Evolutionary conservation across 306 rosid genomes (phyloP).

Genomic region (Pyrus pyrifolia): DNA sequence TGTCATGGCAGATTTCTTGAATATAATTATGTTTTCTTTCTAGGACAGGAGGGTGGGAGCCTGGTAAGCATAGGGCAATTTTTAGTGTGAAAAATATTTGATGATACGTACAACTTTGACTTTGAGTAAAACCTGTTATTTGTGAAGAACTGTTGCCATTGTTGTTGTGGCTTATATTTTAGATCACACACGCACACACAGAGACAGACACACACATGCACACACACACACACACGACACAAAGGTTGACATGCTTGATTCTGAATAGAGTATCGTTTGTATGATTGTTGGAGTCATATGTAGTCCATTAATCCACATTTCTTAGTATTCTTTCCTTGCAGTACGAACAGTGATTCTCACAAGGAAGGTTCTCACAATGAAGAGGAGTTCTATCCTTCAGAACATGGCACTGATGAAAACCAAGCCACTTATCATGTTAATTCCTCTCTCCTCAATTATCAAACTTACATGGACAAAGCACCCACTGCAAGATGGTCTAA

Average conservation of each 20-base stretch:
- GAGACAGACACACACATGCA: background rate
- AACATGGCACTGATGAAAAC: constrained; percentile 48
- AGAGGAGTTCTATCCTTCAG: constrained; percentile 40
- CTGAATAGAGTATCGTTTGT: background rate
- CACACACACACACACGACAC: background rate
- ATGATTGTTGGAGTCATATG: background rate
- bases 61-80: background rate
- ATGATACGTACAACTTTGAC: background rate
- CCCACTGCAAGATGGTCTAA: constrained; percentile 71
- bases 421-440: constrained; percentile 27
- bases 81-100: background rate
- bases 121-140: background rate
- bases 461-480: constrained; percentile 65
- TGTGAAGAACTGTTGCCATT: background rate
- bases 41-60: background rate
- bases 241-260: background rate
- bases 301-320: background rate
- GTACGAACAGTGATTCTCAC: constrained; percentile 28
- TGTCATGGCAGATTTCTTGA: background rate
- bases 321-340: constrained; percentile 33
- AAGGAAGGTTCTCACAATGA: constrained; percentile 34
- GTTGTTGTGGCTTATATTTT: background rate
- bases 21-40: background rate
- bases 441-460: constrained; percentile 48
- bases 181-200: background rate